Base-by-base conservation (phyloP, 1,139 yeast species). In the Hyphopichia pseudoburtonii region DNA sequence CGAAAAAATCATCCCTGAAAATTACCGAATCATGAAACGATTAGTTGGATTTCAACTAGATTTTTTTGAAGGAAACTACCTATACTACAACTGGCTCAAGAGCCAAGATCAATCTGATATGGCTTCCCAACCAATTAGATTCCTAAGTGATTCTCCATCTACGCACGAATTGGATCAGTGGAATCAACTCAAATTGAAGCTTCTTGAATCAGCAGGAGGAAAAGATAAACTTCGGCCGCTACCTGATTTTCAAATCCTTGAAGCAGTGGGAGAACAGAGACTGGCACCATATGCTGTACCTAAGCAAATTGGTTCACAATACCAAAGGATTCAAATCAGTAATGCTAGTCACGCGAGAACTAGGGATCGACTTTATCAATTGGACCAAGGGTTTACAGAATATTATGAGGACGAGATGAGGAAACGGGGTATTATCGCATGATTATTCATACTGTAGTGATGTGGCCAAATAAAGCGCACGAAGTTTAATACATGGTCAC, bases 11-110 rank as follows among this genome's bases (percentile, higher is more conserved):
- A 2, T 27, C 4, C 4, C 17, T 10, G 70, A 66, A 36, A 50
- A 55, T 40, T 60, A 58, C 44, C 54, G 56, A 33, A 64, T 63
- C 5, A 34, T 63, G 32, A 45, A 60, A 28, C 42, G 62, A 32
- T 39, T 63, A 2, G 48, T 58, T 4, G 52, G 58, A 1, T 32
- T 40, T 10, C 37, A 28, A 8, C 32, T 60, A 22, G 46, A 39
- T 15, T 38, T 40, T 6, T 37, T 59, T 16, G 65, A 59, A 40
- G 63, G 61, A 1, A 43, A 40, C 24, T 42, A 51, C 3, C 40
- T 52, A 6, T 46, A 45, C 27, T 29, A 39, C 7, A 15, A 31
- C 6, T 17, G 23, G 23, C 4, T 18, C 28, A 36, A 28, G 12
- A 24, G 19, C 33, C 15, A n/a, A n/a, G n/a, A n/a, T n/a, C n/a